Evolutionary conservation across 2,329 filamentous ascomycete species (phyloP).

Genomic region (Monosporascus sp.): DNA sequence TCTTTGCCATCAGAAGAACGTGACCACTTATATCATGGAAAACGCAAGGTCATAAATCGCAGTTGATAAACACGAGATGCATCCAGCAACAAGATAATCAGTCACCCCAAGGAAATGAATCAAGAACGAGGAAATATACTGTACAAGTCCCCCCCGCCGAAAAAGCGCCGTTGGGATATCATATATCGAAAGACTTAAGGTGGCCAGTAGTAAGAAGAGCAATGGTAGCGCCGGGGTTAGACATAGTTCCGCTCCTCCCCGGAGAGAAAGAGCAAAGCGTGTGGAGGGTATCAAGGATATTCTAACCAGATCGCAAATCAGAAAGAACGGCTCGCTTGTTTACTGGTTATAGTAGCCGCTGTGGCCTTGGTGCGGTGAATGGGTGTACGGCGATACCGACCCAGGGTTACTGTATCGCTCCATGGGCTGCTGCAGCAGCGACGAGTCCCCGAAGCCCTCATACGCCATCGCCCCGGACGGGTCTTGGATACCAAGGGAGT

Average conservation of each 20-base stretch:
- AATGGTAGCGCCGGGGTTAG: too few relatives aligned
- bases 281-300: neutral
- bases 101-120: neutral
- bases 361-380: constrained; percentile 35
- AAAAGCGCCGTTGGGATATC: neutral
- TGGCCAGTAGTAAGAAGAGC: neutral
- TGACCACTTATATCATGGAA: too few relatives aligned
- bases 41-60: too few relatives aligned
- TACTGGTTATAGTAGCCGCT: constrained; percentile 29
- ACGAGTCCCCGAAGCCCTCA: constrained; percentile 25
- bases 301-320: constrained; percentile 5
- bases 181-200: neutral
- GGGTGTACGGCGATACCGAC: constrained; percentile 37
- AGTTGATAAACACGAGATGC: too few relatives aligned
- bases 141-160: neutral
- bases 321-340: constrained; percentile 6
- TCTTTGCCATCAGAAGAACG: too few relatives aligned
- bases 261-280: too few relatives aligned
- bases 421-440: constrained; percentile 18
- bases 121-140: neutral
- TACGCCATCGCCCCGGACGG: constrained; percentile 25
- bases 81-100: too few relatives aligned
- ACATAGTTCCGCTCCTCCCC: too few relatives aligned
- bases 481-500: constrained; percentile 35
- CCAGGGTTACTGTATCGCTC: constrained; percentile 35